Percentiles rank a stretch among this genome's conserved stretches.
phyloP scores from a whole-genome alignment of 176 grass and related monocot genomes.

The Secale cereale region DNA sequence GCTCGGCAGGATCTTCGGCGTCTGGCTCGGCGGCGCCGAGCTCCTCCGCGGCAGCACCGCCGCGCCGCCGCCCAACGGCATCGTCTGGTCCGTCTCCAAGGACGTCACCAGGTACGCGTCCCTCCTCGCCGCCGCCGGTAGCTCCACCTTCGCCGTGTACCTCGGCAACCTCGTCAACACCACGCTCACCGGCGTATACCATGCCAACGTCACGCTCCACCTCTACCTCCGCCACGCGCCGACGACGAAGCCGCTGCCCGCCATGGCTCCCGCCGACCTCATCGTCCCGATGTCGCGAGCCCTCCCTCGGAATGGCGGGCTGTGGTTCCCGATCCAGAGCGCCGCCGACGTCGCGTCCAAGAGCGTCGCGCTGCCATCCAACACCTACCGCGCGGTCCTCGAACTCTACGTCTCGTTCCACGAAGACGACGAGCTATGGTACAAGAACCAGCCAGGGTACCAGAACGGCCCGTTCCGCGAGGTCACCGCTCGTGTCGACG shows the following conservation, averaged over 20 bases:
- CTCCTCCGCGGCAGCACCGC: not conserved
- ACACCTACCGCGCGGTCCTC: not conserved
- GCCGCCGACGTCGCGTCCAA: not conserved
- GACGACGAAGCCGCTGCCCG: not conserved
- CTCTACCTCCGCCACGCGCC: conserved; percentile 35
- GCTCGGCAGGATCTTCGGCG: not conserved
- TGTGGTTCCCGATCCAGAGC: not conserved
- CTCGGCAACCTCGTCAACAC: conserved; percentile 51
- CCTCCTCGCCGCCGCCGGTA: conserved; percentile 51
- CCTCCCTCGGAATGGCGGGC: not conserved
- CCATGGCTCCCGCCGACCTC: not conserved
- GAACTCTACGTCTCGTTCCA: not conserved
- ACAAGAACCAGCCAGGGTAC: conserved; percentile 16
- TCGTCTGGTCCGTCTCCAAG: conserved; percentile 48
- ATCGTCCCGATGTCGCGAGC: not conserved
- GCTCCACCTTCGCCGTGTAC: conserved; percentile 50
- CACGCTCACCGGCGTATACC: conserved; percentile 51
- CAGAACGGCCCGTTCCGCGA: conserved; percentile 61
- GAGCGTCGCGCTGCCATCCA: not conserved
- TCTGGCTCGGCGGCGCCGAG: not conserved
- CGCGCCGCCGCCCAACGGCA: conserved; percentile 21
- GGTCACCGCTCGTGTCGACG: conserved; percentile 45
- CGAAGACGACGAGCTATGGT: not conserved
- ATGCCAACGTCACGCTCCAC: conserved; percentile 51
- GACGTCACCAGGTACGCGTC: conserved; percentile 46